Conservation (phyloP, 192 early-diverging fungal genomes). For the Coemansia sp. region DNA sequence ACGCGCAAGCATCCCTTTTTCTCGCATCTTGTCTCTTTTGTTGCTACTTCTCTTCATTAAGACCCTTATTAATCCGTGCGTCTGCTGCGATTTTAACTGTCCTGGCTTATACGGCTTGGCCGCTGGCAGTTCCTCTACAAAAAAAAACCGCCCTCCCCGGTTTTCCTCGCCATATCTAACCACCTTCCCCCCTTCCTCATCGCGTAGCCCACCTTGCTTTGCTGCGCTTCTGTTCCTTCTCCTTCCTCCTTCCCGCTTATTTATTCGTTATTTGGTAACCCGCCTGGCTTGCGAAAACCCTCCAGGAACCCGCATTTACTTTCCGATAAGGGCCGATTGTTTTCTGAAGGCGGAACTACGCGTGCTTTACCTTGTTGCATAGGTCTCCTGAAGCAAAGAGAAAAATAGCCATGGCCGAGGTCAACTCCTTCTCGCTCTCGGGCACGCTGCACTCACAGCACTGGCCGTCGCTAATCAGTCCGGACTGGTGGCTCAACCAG, state of each 20-base stretch:
- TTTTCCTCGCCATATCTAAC: background rate
- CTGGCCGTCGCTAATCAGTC: constrained; percentile 53
- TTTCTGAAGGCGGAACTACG: too few species aligned
- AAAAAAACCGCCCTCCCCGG: too few species aligned
- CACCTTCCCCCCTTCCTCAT: too few species aligned
- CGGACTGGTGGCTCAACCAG: constrained; percentile 55
- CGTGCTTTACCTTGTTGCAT: too few species aligned
- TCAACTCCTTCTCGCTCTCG: constrained; percentile 49
- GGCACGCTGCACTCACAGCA: constrained; percentile 51
- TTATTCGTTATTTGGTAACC: constrained; percentile 1
- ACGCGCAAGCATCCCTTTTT: background rate
- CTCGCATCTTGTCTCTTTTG: background rate
- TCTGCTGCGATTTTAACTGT: background rate
- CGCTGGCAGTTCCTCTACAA: too few species aligned
- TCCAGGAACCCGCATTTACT: too few species aligned
- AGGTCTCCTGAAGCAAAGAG: background rate
- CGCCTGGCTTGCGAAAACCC: too few species aligned
- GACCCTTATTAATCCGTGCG: background rate
- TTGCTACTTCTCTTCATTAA: background rate
- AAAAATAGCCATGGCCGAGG: constrained; percentile 27
- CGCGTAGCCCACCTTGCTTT: too few species aligned
- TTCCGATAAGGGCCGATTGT: too few species aligned
- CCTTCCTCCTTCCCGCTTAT: background rate
- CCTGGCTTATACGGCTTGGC: background rate
- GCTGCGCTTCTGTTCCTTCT: background rate